phyloP scores from a whole-genome alignment of 208 protist species.

The Jaenimonas drosophilae region DNA sequence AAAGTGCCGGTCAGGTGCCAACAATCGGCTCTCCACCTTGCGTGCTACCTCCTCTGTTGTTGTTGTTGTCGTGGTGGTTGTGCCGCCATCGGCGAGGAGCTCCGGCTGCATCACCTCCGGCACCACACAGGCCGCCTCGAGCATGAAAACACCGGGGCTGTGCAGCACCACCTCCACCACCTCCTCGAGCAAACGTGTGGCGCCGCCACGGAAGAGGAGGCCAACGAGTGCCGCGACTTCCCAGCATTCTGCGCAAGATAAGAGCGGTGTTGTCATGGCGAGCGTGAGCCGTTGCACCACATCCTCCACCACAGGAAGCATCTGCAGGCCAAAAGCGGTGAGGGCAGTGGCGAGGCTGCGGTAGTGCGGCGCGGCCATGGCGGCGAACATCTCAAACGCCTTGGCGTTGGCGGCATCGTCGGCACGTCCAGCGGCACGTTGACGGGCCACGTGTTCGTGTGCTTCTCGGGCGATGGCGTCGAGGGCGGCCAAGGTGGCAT shows the following conservation, averaged over 20 bases:
- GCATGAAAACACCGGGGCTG: slow-evolving; percentile 28
- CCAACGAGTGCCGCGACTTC: slow-evolving; percentile 43
- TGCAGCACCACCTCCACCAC: slow-evolving; percentile 37
- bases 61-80: not conserved
- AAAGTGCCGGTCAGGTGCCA: too few species aligned
- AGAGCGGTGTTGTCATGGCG: slow-evolving; percentile 24
- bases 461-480: slow-evolving; percentile 45
- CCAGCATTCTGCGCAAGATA: slow-evolving; percentile 33
- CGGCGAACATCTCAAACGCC: slow-evolving; percentile 46
- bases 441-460: slow-evolving; percentile 16
- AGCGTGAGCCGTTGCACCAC: slow-evolving; percentile 32
- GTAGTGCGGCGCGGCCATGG: slow-evolving; percentile 38
- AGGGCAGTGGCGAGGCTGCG: slow-evolving; percentile 16
- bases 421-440: too few species aligned
- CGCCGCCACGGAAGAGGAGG: slow-evolving; percentile 38
- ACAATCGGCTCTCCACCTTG: too few species aligned
- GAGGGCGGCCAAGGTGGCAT: slow-evolving; percentile 16
- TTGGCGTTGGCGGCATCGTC: slow-evolving; percentile 6
- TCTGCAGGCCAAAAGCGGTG: slow-evolving; percentile 27
- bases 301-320: slow-evolving; percentile 39
- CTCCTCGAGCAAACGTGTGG: slow-evolving; percentile 26
- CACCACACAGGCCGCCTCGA: slow-evolving; percentile 31
- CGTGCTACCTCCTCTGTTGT: slow-evolving; percentile 1
- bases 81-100: not conserved
- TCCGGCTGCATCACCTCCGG: slow-evolving; percentile 7